phyloP scores from a whole-genome alignment of 371 early-diverging fungal species.

The Apophysomyces elegans region DNA sequence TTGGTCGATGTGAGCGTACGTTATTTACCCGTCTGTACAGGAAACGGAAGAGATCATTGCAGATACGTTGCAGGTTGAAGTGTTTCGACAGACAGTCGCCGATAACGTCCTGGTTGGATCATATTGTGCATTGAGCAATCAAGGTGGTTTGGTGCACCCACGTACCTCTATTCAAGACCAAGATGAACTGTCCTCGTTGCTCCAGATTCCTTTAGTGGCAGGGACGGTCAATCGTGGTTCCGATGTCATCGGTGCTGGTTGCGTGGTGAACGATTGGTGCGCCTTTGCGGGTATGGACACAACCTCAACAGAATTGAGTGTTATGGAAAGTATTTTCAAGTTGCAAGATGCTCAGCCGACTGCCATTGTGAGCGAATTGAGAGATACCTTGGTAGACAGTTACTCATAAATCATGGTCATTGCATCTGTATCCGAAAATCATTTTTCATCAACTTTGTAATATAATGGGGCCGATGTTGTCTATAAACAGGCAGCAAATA shows the following conservation, averaged over 20 bases:
- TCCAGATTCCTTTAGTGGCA: constrained; percentile 98
- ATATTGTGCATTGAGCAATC: constrained; percentile 97
- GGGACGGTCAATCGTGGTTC: constrained; percentile 99
- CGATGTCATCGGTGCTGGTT: constrained; percentile 97
- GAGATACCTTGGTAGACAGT: constrained; percentile 93
- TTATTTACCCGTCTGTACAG: constrained; percentile 15
- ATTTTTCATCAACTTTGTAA: constrained; percentile 8
- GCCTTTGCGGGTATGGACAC: constrained; percentile 99
- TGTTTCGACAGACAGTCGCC: constrained; percentile 99
- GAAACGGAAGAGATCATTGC: constrained; percentile 99
- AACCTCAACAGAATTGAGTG: constrained; percentile 97
- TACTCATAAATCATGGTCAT: constrained; percentile 62
- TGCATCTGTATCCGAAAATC: neutral
- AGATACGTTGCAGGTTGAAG: constrained; percentile 98
- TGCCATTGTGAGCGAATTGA: constrained; percentile 91
- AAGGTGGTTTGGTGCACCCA: constrained; percentile 98
- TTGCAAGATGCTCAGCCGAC: constrained; percentile 90
- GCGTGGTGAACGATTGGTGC: constrained; percentile 99
- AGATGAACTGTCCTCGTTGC: constrained; percentile 97
- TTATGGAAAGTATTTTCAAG: constrained; percentile 99
- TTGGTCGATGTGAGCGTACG: neutral
- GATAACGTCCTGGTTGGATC: constrained; percentile 99
- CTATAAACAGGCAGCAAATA: too few species aligned
- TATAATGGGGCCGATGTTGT: too few species aligned
- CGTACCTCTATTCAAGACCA: constrained; percentile 96